Evolutionary conservation across 805 yeast species (phyloP), one percentile per base, ranked within the genome.

Genomic region (Ogataea angusta): DNA sequence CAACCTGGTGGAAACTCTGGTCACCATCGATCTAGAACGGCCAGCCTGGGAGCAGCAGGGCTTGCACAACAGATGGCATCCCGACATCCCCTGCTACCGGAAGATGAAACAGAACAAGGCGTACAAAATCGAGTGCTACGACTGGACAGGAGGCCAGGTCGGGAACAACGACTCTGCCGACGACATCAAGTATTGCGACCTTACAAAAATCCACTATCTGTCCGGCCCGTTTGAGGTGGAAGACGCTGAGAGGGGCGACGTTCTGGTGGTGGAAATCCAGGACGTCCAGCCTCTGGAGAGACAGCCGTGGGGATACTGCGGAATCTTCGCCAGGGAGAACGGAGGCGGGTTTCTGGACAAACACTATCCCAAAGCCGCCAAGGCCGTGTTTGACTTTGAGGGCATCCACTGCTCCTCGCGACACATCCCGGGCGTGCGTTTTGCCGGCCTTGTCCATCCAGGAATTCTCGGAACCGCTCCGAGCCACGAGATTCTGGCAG

Each of bases 111-210:
- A 62, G 16, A 68, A 69, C n/a, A 70, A 68, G 45, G 58, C 70
- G 5, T 70, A 69, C 48, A 71, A 70, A 42, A 59, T 72, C 28
- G 78, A 73, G 47, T 73, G 78, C 46, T 61, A 73, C 34, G 78
- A 73, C 46, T 73, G 78, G 78, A 73, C 78, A 6, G 78, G 78
- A 10, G 73, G 73, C 39, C 78, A 73, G 53, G 63, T 73, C 36
- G 60, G 60, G 10, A 72, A 73, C 54, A 63, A 63, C 48, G 77
- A 73, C 45, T 51, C 57, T 26, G 77, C 78, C 18, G 76, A 73
- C 52, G 78, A 73, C 49, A 60, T 73, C 46, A 65, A 59, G 43
- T 44, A 68, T 45, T 69, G 66, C 35, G 77, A 73, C 52, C 58
- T 73, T 18, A 62, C 72, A 5, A 56, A 62, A 41, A 70, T 73